Base-by-base conservation (phyloP, 306 rosid species). In the Prunus mira region DNA sequence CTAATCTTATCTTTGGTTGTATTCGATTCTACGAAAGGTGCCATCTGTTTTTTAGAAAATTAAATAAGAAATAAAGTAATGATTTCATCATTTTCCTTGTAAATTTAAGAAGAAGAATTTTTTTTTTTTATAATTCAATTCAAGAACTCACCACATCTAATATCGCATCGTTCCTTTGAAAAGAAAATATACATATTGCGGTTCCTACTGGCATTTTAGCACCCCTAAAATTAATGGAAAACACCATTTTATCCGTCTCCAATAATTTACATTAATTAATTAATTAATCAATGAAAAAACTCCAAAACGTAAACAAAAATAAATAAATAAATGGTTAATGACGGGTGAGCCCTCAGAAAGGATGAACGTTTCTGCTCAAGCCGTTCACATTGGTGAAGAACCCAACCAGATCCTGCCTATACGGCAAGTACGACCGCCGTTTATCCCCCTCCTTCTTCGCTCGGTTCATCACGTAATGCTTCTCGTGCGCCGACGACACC, bases 341-440 rank as follows among this genome's bases (percentile, higher is more conserved):
- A 28, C 60, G 52, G 69, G 1, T 65, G 0, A 9, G 14, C 2
- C 49, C 27, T 65, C 27, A 96, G 62, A 81, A 95, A 25, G 99
- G 98, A 87, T 90, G 97, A 78, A 89, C 81, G 46, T 88, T 92
- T 67, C 86, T 88, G 85, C 86, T 92, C 20, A 89, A 68, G 13
- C 91, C 95, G 38, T 82, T 88, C 6, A 81, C 83, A 34, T 55
- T 85, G 3, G 97, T 69, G 79, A 95, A 92, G 81, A 92, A 88
- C 9, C 97, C 97, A 41, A 95, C 85, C 64, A 93, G 60, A 14
- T 72, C 85, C 51, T 77, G 91, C 79, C 80, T 80, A 75, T 95
- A 95, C 19, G 99, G 99, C 85, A 95, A 80, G 70, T 89, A 95
- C 32, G 99, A 86, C 75, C 74, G 86, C 6, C 90, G 89, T 79